phyloP scores from a whole-genome alignment of 2,329 filamentous ascomycete genomes.

The Diplocarpon rosae region DNA sequence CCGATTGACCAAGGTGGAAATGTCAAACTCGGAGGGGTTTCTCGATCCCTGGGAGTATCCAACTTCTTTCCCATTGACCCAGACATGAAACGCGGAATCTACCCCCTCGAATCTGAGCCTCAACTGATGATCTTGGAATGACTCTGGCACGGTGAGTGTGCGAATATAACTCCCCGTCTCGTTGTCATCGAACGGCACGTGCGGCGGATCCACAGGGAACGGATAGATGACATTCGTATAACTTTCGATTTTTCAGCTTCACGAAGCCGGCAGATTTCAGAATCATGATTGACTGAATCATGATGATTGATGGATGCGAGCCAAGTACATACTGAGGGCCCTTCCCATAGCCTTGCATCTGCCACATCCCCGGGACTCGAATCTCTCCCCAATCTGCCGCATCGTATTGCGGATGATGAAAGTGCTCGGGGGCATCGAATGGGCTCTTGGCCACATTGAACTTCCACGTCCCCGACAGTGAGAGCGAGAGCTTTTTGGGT shows the following conservation, averaged over 20 bases:
- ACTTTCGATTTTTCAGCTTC: slow-evolving; percentile 1
- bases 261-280: no score
- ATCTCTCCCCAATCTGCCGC: slow-evolving; percentile 35
- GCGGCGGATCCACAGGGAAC: slow-evolving; percentile 41
- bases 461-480: slow-evolving; percentile 23
- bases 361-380: slow-evolving; percentile 43
- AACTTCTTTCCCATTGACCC: slow-evolving; percentile 42
- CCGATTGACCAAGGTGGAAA: slow-evolving; percentile 32
- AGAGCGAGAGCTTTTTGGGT: slow-evolving; percentile 29
- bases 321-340: slow-evolving; percentile 29
- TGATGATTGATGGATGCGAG: no score
- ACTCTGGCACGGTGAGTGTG: slow-evolving; percentile 35
- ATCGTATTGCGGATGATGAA: slow-evolving; percentile 15
- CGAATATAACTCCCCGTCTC: slow-evolving; percentile 42
- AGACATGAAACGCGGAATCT: slow-evolving; percentile 45
- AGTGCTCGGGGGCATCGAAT: slow-evolving; percentile 20
- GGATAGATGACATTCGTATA: slow-evolving; percentile 46
- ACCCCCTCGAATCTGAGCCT: slow-evolving; percentile 47
- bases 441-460: slow-evolving; percentile 21
- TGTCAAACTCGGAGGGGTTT: slow-evolving; percentile 47
- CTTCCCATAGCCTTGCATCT: slow-evolving; percentile 42
- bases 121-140: slow-evolving; percentile 32
- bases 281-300: no score
- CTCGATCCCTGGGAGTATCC: slow-evolving; percentile 47
- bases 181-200: slow-evolving; percentile 39